Evolutionary conservation across 2,329 filamentous ascomycete genomes (phyloP), one percentile per base, ranked within the genome.

Genomic region (Paradendryphiella salina): DNA sequence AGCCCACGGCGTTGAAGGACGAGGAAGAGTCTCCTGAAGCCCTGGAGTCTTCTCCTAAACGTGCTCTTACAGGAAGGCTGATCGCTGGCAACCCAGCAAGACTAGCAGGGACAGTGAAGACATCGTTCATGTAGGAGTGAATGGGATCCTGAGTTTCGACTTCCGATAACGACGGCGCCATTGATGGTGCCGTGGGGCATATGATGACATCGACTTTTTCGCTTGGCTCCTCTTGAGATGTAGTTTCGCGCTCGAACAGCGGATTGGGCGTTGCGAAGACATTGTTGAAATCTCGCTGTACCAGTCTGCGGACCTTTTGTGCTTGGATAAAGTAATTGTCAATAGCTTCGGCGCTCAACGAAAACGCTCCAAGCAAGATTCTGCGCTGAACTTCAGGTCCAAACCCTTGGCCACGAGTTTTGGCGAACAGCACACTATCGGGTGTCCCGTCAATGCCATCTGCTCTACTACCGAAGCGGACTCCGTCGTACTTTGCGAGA

Each of bases 271-370:
- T 73, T 13, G 75, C 73, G 69, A 99, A 96, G 0, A 89, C 85
- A 1, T 80, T 76, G 73, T 97, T 85, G 70, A 99, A 99, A 67
- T 99, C 94, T 28, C 79, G 77, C 69, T 94, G 87, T 2, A 99
- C 89, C 14, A 96, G 78, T 46, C 90, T 82, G 1, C 94, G 86
- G 32, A 96, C 84, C 59, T 87, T 87, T 75, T 99, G 94, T 37
- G 94, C 94, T 70, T 96, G 88, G 56, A 96, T 83, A 67, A 99
- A 99, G 74, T 97, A 96, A 71, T 97, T 99, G 72, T 96, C 88
- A 67, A 95, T 94, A 8, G 91, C 91, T 54, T 88, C 85, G 0
- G 93, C 92, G 73, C 90, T 96, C 44, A 99, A 80, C 33, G 87
- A 92, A 70, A 96, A 97, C 0, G 91, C 87, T 13, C 94, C 94